Percentiles rank a stretch among this genome's conserved stretches.
These are phyloP conservation scores for Aspergillus bertholletiae DNA, from an alignment of 495 filamentous ascomycete species.

Conservation along the genomic window DNA sequence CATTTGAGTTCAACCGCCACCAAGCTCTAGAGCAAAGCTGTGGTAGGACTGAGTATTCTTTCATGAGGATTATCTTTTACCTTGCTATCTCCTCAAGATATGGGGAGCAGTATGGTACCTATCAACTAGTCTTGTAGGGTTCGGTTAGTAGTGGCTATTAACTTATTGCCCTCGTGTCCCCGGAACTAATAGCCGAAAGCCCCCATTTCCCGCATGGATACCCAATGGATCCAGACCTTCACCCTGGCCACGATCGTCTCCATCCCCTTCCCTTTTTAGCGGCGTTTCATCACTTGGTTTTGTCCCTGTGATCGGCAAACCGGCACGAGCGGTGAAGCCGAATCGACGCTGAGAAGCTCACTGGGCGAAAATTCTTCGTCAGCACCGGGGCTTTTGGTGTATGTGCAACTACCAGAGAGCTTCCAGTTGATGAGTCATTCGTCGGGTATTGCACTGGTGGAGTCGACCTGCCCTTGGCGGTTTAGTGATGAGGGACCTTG, in stretches of 20 bases:
- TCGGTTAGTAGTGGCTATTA: neutral
- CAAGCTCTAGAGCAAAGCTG: no score
- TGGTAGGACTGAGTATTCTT: no score
- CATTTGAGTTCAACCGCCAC: no score
- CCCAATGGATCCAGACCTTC: conserved; percentile 3
- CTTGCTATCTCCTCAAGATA: no score
- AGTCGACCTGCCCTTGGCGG: neutral
- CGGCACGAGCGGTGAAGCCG: conserved; percentile 22
- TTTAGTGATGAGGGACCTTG: no score
- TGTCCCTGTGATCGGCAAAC: conserved; percentile 25
- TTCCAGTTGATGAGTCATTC: neutral
- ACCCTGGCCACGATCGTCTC: neutral
- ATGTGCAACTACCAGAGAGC: neutral
- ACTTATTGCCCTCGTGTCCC: neutral
- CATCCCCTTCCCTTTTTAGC: neutral
- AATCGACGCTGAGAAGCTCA: neutral
- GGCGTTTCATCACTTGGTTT: neutral
- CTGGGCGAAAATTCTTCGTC: conserved; percentile 9
- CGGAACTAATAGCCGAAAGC: neutral
- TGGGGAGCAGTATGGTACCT: no score
- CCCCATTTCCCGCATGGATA: conserved; percentile 11
- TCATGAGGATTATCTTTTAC: no score
- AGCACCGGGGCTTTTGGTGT: neutral
- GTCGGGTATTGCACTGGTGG: neutral
- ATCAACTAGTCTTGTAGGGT: no score